Base-by-base conservation (phyloP, 495 filamentous ascomycete genomes). In the Neurospora sp. region DNA sequence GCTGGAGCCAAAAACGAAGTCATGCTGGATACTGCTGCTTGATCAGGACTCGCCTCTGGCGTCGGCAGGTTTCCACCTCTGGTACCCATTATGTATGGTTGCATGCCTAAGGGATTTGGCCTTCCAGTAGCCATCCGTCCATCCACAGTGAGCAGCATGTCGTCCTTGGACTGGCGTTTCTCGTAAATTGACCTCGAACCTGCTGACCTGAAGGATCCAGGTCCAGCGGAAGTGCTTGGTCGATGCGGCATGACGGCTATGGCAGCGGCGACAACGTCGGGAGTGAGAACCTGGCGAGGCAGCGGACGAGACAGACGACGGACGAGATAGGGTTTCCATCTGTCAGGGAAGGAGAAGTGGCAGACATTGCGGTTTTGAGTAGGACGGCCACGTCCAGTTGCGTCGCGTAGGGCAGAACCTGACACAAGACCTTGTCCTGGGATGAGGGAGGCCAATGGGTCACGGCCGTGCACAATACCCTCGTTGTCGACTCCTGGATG, bases 121-220 rank as follows among this genome's bases (percentile, higher is more conserved):
- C 62, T 72, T 39, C 38, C 72, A 73, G 69, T 73, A 40, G 79
- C 71, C 72, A 75, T 75, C 48, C 73, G 46, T 69, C 72, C 72
- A 37, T 72, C 73, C 72, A 87, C 78, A 70, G 85, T 7, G 6
- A 66, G 54, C 3, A 66, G 83, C 73, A 85, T 78, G 77, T 88
- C 86, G 80, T 87, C 86, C 72, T 82, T 85, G 59, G 86, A 87
- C 39, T 81, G 72, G 69, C 82, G 76, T 70, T 82, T 84, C 66
- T 83, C 82, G 42, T 79, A 81, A 62, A 79, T 79, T 69, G 74
- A 72, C 70, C 66, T 78, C 73, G 40, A 9, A 37, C 41, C 72
- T 37, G 73, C 71, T 35, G 73, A 46, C 54, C 70, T 77, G 74
- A 40, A 72, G 69, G 71, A 75, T 3, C 69, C 70, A 14, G 79